A percentile compares a stretch with the other conserved stretches of the same genome.
Evolutionary conservation across 805 yeast genomes (phyloP).

Genomic region (Schwanniomyces occidentalis): DNA sequence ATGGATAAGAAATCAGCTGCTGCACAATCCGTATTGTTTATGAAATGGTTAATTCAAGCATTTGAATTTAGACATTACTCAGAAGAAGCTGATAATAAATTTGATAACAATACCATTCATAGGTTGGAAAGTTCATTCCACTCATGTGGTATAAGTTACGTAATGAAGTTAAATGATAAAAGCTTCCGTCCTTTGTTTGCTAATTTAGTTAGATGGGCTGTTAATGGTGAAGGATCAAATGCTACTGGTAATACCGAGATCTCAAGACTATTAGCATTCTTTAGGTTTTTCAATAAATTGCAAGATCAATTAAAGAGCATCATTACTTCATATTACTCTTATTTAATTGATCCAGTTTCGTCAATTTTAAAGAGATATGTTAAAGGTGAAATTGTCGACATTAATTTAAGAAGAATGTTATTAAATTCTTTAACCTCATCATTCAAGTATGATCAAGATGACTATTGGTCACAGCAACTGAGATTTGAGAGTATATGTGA

Average conservation of each 20-base stretch:
- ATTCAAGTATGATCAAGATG: slow-evolving; percentile 87
- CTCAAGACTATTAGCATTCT: slow-evolving; percentile 70
- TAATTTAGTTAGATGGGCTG: slow-evolving; percentile 85
- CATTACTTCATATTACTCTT: slow-evolving; percentile 84
- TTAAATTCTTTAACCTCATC: slow-evolving; percentile 74
- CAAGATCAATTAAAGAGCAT: slow-evolving; percentile 84
- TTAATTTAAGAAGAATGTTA: slow-evolving; percentile 69
- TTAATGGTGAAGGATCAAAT: slow-evolving; percentile 72
- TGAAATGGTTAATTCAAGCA: slow-evolving; percentile 65
- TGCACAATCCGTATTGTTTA: slow-evolving; percentile 64
- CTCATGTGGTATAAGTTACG: slow-evolving; percentile 69
- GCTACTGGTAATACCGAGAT: slow-evolving; percentile 45
- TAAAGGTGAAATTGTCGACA: slow-evolving; percentile 37
- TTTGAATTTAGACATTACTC: slow-evolving; percentile 65
- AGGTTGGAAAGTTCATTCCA: slow-evolving; percentile 79
- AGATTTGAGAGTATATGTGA: slow-evolving; percentile 74
- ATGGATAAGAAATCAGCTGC: slow-evolving; percentile 76
- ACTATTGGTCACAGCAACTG: slow-evolving; percentile 88
- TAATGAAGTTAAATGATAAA: slow-evolving; percentile 91
- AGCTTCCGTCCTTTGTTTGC: slow-evolving; percentile 92
- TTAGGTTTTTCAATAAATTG: slow-evolving; percentile 80
- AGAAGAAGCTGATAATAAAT: slow-evolving; percentile 27
- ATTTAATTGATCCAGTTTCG: slow-evolving; percentile 74
- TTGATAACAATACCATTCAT: slow-evolving; percentile 72
- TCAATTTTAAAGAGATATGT: slow-evolving; percentile 53